Conservation (phyloP, 805 yeast species). For the Wickerhamiella parazyma region DNA sequence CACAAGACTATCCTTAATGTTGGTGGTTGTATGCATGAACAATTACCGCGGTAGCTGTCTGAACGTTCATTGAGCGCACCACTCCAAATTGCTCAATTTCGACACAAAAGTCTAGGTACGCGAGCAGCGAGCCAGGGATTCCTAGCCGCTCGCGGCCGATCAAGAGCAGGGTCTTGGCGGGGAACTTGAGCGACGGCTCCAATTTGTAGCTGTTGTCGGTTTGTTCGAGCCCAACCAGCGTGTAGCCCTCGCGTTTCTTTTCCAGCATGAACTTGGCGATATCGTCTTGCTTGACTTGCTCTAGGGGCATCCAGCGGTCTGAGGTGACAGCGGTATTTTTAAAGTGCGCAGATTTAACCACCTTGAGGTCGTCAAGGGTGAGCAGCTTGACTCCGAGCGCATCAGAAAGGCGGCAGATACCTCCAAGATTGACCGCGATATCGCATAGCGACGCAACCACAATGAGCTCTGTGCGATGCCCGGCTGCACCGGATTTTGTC, state of each 20-base stretch:
- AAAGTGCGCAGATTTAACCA: slow-evolving; percentile 55
- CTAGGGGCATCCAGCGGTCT: slow-evolving; percentile 90
- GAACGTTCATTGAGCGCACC: slow-evolving; percentile 89
- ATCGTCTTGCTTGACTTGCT: slow-evolving; percentile 48
- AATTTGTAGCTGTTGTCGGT: slow-evolving; percentile 77
- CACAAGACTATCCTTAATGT: too few species aligned
- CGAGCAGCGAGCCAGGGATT: slow-evolving; percentile 70
- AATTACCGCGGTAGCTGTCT: slow-evolving; percentile 89
- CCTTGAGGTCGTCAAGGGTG: slow-evolving; percentile 58
- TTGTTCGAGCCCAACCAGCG: slow-evolving; percentile 81
- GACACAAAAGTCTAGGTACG: slow-evolving; percentile 72
- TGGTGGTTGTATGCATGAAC: slow-evolving; percentile 64
- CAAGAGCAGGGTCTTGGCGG: slow-evolving; percentile 60
- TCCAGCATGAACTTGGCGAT: slow-evolving; percentile 43
- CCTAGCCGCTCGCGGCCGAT: slow-evolving; percentile 87
- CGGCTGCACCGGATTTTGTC: slow-evolving; percentile 64
- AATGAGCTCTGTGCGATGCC: slow-evolving; percentile 62
- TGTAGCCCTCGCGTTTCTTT: slow-evolving; percentile 64
- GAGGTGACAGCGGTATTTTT: slow-evolving; percentile 88
- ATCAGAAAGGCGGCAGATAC: slow-evolving; percentile 84
- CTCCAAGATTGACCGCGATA: slow-evolving; percentile 86
- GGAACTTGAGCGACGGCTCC: slow-evolving; percentile 52
- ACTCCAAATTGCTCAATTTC: slow-evolving; percentile 90
- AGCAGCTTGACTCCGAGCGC: slow-evolving; percentile 79
- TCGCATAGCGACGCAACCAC: slow-evolving; percentile 88